Evolutionary conservation across 192 early-diverging fungal genomes (phyloP).

Genomic region (Umbelopsis ramanniana): DNA sequence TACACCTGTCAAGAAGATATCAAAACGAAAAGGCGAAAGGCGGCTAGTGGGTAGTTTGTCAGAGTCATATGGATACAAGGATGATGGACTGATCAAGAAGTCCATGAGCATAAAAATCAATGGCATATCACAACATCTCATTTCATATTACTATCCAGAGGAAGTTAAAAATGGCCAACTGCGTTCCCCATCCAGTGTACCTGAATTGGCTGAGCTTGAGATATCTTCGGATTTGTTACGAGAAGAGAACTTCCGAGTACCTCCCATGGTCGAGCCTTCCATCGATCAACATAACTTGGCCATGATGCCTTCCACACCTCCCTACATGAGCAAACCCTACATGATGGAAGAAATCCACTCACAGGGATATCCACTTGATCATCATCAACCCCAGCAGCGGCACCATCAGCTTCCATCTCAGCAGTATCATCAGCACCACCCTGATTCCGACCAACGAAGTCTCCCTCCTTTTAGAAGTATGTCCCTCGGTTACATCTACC

Average conservation of each 20-base stretch:
- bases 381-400: not conserved
- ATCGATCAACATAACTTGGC: constrained; percentile 10
- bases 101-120: constrained; percentile 61
- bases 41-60: constrained; percentile 37
- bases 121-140: constrained; percentile 43
- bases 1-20: constrained; percentile 45
- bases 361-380: not conserved
- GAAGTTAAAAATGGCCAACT: constrained; percentile 55
- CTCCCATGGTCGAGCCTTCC: constrained; percentile 41
- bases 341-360: not conserved
- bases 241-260: constrained; percentile 64
- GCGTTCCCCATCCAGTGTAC: constrained; percentile 56
- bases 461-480: constrained; percentile 30
- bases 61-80: constrained; percentile 38
- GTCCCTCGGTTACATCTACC: constrained; percentile 28
- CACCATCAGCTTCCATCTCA: not conserved
- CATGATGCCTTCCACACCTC: constrained; percentile 6
- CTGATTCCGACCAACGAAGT: not conserved
- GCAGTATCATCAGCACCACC: not conserved
- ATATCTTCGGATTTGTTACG: constrained; percentile 59
- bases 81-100: constrained; percentile 64
- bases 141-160: constrained; percentile 49
- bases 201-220: constrained; percentile 56
- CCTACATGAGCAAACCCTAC: not conserved
- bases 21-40: constrained; percentile 24